phyloP scores from a whole-genome alignment of 2,329 filamentous ascomycete genomes.

The Trichophaea hybrida region DNA sequence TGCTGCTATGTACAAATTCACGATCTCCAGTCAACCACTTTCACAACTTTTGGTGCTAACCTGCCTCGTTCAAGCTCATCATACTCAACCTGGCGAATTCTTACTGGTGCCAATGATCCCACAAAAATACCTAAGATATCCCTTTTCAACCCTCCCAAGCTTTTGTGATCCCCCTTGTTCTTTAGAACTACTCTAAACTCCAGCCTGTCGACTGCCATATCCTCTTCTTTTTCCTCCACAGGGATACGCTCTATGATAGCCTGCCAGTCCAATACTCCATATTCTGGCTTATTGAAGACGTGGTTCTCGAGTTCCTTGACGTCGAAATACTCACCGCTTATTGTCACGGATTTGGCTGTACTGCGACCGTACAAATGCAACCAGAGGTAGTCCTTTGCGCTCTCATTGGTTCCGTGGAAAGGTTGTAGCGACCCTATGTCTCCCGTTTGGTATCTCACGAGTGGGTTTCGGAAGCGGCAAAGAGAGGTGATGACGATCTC shows the following conservation, averaged over 20 bases:
- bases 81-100: not conserved
- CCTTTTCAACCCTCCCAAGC: not conserved
- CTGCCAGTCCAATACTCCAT: conserved; percentile 35
- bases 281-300: conserved; percentile 24
- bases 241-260: conserved; percentile 29
- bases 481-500: conserved; percentile 35
- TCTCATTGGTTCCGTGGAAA: no score
- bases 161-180: not conserved
- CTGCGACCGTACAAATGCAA: conserved; percentile 35
- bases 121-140: not conserved
- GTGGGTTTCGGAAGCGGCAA: conserved; percentile 33
- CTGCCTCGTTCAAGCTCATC: conserved; percentile 1
- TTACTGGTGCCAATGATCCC: not conserved
- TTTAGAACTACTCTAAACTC: conserved; percentile 5
- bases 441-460: conserved; percentile 35
- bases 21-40: not conserved
- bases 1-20: no score
- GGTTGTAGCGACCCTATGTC: conserved; percentile 34
- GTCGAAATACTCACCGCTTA: conserved; percentile 33
- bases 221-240: no score
- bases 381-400: conserved; percentile 17
- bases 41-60: conserved; percentile 2
- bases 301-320: conserved; percentile 28
- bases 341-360: conserved; percentile 34
- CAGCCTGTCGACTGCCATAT: not conserved